Evolutionary conservation across 2,329 filamentous ascomycete species (phyloP).

Genomic region (Colletotrichum horii): DNA sequence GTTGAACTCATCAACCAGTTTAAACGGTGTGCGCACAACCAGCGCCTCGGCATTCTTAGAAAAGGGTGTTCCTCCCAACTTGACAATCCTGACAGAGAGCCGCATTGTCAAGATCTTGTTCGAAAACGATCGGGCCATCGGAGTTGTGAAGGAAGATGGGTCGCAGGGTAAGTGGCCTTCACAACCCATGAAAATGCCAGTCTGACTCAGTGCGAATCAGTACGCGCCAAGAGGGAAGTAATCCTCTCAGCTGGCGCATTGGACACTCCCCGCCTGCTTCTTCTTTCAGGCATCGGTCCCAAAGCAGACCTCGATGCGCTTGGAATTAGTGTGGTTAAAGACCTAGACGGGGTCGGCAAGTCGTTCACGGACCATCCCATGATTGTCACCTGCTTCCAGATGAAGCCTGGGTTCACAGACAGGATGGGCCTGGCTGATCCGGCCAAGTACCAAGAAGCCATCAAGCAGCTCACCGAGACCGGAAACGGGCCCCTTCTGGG

Average conservation of each 20-base stretch:
- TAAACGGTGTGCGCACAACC: neutral
- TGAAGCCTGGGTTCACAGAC: slow-evolving; percentile 4
- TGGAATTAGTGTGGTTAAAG: neutral
- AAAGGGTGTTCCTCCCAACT: slow-evolving; percentile 55
- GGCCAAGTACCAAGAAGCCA: neutral
- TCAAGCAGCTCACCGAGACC: neutral
- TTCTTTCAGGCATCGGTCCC: slow-evolving; percentile 14
- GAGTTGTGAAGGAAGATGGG: slow-evolving; percentile 33
- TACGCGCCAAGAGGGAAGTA: slow-evolving; percentile 65
- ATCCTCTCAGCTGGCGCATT: slow-evolving; percentile 70
- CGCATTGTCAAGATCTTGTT: slow-evolving; percentile 86
- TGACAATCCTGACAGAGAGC: slow-evolving; percentile 85
- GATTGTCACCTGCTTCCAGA: slow-evolving; percentile 13
- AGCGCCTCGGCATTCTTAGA: slow-evolving; percentile 8
- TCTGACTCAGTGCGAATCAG: neutral
- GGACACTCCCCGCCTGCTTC: slow-evolving; percentile 59
- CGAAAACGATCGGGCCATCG: slow-evolving; percentile 69
- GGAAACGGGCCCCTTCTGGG: neutral
- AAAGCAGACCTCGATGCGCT: neutral
- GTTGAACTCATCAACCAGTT: neutral
- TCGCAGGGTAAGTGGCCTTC: neutral
- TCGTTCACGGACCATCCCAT: slow-evolving; percentile 23
- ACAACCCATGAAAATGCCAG: rapidly evolving
- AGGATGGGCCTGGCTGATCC: neutral
- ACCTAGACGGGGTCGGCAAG: neutral